Evolutionary conservation across 2,329 filamentous ascomycete genomes (phyloP).

Genomic region (Fusarium virguliforme): DNA sequence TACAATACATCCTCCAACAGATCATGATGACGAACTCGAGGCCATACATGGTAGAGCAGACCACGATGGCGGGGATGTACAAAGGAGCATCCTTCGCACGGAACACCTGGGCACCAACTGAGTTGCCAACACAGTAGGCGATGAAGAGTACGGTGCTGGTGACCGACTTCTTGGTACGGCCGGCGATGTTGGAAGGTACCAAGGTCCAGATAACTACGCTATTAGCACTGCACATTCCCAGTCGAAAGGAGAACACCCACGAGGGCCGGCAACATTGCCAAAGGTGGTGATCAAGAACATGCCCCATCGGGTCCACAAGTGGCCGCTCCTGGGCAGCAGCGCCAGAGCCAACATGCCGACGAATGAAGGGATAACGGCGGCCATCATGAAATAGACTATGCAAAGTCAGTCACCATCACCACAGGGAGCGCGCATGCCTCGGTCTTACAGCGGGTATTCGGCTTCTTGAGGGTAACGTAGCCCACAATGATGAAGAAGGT

Average conservation of each 20-base stretch:
- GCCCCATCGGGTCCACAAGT: constrained; percentile 54
- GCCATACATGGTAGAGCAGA: not conserved
- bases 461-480: not conserved
- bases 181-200: constrained; percentile 59
- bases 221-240: too few relatives aligned
- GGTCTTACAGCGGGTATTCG: not conserved
- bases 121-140: constrained; percentile 47
- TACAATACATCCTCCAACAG: not conserved
- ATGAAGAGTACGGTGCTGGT: constrained; percentile 46
- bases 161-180: constrained; percentile 56
- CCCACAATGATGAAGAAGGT: not conserved
- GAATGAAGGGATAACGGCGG: constrained; percentile 51
- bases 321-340: constrained; percentile 47
- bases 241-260: too few relatives aligned
- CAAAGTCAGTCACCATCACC: not conserved
- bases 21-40: not conserved
- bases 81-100: not conserved
- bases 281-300: constrained; percentile 53
- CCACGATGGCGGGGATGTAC: not conserved
- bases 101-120: constrained; percentile 39
- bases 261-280: constrained; percentile 46
- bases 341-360: constrained; percentile 53
- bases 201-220: constrained; percentile 53
- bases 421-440: not conserved
- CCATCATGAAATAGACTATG: not conserved